Base-by-base conservation (phyloP, 2,329 filamentous ascomycete genomes). In the Epichloe gansuensis region DNA sequence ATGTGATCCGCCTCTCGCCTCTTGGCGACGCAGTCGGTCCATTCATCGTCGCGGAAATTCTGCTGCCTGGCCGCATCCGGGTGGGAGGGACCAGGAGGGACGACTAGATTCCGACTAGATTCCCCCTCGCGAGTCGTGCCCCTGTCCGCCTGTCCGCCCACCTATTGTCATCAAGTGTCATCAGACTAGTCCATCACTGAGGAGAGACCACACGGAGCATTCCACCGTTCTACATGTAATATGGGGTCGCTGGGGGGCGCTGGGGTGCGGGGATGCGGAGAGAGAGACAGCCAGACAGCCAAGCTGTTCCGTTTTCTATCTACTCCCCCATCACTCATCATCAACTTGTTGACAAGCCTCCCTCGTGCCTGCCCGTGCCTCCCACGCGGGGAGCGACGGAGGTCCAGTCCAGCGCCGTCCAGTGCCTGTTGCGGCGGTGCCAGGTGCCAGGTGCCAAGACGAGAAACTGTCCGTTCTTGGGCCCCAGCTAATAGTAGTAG, bases 1-100 rank as follows among this genome's bases (percentile, higher is more conserved):
- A 54, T 42, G 23, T 41, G 42, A 21, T 23, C 21, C 49, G 15
- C 12, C 21, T 45, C 43, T 45, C 49, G 15, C 12, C 21, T 45
- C 43, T 45, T 12, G 41, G 34, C 35, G 21, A 21, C 17, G 21
- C n/a, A 17, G 7, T 35, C 15, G n/a, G 51, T 51, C 62, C 62
- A 61, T 55, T 64, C 59, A 63, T 47, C 40, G 55, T 23, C 27
- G 47, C 49, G 52, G 52, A 54, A 65, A 66, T 63, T 55, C 63
- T 64, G 63, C 57, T 65, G 62, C 63, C 63, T 65, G 56, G 41
- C 42, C 39, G 50, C 36, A 49, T 51, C 49, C 52, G 50, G 49
- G 17, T 31, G 17, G 17, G 17, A 21, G 17, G 17, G 17, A 21
- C 17, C 17, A 21, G 17, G 17, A 21, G 2, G 17, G 17, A 21